Percentiles rank a stretch among this genome's conserved stretches.
Evolutionary conservation across 768 basidiomycete species (phyloP).

Genomic region (Suillus variegatus): DNA sequence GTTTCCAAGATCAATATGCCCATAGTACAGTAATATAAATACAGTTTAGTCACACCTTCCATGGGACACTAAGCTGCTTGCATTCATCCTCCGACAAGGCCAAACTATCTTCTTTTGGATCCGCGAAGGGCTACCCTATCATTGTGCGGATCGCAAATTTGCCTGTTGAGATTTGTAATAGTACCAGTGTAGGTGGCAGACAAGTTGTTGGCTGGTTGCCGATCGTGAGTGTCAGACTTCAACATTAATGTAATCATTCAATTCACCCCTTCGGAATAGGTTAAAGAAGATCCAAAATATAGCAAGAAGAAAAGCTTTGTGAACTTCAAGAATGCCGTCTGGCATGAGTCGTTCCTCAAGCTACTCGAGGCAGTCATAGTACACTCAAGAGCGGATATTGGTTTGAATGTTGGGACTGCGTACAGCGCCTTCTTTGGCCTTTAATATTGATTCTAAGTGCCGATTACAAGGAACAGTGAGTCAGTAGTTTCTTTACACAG

Average conservation of each 20-base stretch:
- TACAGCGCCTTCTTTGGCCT: not conserved
- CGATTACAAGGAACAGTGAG: not conserved
- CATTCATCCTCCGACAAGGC: not conserved
- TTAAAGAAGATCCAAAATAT: not conserved
- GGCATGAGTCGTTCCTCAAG: not conserved
- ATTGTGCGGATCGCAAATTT: not conserved
- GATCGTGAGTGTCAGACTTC: not conserved
- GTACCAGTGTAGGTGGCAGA: not conserved
- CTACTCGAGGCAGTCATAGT: not conserved
- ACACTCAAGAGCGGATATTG: not conserved
- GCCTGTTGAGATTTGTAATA: not conserved
- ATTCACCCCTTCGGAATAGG: not conserved
- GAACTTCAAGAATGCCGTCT: not conserved
- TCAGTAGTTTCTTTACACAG: not conserved
- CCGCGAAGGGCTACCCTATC: not conserved
- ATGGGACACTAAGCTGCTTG: not conserved
- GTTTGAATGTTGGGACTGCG: not conserved
- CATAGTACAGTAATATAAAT: not conserved
- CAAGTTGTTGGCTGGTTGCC: not conserved
- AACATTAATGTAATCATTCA: not conserved
- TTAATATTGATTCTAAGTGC: not conserved
- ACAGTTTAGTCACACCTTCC: not conserved
- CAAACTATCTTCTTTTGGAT: not conserved
- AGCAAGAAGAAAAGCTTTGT: not conserved
- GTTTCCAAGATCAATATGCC: conserved; percentile 6